Evolutionary conservation across 164 flowering plant species (phyloP), one percentile per base, ranked within the genome.

Genomic region (Magnolia officinalis): DNA sequence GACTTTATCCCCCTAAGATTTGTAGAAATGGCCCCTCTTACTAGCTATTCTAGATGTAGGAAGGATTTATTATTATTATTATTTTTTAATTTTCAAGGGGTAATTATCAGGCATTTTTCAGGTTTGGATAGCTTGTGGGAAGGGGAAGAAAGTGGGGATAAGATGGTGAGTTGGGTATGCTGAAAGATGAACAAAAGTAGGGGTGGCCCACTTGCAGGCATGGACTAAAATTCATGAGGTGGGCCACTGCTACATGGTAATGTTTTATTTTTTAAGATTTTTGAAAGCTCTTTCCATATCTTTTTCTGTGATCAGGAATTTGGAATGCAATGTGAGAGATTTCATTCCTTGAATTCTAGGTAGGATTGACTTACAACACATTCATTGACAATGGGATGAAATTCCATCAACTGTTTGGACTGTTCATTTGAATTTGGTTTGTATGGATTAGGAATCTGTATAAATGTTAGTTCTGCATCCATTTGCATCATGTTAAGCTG

Each of bases 311-410:
- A 18, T 21, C 31, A 51, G 55, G 49, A 52, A 55, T 23, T 21
- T 14, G 58, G 13, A 6, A 73, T 50, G 45, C 14, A 37, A 23
- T 55, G 29, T 73, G 5, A 31, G 45, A 37, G 72, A 77, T 31
- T 73, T 13, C 73, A 64, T 69, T 75, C 73, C 80, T 76, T 71
- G 78, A 72, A 67, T 74, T 76, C 74, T 50, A 71, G 77, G 74
- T 61, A 31, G 74, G 6, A 79, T 83, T 86, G 90, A 87, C 88
- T 81, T 83, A 78, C 67, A 70, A 75, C 75, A 76, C 75, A 77
- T n/a, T 16, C 51, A 68, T 29, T 68, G 71, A 70, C 11, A 70
- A 7, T n/a, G 59, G 71, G 24, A 5, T 14, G 70, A 50, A 45
- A n/a, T 66, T 19, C 26, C 18, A 29, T 74, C 5, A 37, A 8